Evolutionary conservation across 805 yeast genomes (phyloP).

Genomic region (Metschnikowia noctiluminum): DNA sequence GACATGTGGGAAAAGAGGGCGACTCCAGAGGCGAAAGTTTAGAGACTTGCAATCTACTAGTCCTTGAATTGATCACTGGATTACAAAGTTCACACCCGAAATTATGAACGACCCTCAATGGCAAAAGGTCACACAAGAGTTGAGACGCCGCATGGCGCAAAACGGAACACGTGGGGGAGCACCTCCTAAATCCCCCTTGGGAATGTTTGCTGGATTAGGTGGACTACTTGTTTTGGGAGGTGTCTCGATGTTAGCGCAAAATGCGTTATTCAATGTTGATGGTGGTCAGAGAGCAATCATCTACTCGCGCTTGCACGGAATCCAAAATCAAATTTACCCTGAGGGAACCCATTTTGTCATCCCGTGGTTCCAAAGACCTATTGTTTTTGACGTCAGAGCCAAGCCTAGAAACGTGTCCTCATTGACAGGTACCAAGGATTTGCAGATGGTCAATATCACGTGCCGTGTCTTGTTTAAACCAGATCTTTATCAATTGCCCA

Average conservation of each 20-base stretch:
- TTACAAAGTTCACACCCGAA: neutral
- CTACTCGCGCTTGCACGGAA: slow-evolving; percentile 84
- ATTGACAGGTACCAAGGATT: slow-evolving; percentile 94
- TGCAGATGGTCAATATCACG: slow-evolving; percentile 99
- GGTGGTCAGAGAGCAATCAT: slow-evolving; percentile 99
- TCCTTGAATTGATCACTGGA: neutral
- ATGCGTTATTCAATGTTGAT: slow-evolving; percentile 59
- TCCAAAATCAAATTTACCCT: slow-evolving; percentile 72
- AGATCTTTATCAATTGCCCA: slow-evolving; percentile 70
- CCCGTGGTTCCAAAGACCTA: slow-evolving; percentile 95
- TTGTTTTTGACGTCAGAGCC: slow-evolving; percentile 90
- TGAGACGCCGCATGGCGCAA: slow-evolving; percentile 33
- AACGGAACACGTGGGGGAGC: slow-evolving; percentile 25
- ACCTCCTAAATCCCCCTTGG: slow-evolving; percentile 36
- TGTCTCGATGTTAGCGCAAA: slow-evolving; percentile 37
- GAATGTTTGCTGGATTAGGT: slow-evolving; percentile 41
- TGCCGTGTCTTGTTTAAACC: slow-evolving; percentile 96
- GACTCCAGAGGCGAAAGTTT: slow-evolving; percentile 1
- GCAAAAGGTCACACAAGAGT: slow-evolving; percentile 40
- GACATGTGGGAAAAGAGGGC: slow-evolving; percentile 3
- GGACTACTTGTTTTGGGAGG: slow-evolving; percentile 41
- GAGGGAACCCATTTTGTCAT: slow-evolving; percentile 94
- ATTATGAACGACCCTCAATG: slow-evolving; percentile 40
- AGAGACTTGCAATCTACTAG: neutral
- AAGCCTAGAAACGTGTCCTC: slow-evolving; percentile 91